Evolutionary conservation across 495 filamentous ascomycete genomes (phyloP).

Genomic region (Massariosphaeria phaeospora): DNA sequence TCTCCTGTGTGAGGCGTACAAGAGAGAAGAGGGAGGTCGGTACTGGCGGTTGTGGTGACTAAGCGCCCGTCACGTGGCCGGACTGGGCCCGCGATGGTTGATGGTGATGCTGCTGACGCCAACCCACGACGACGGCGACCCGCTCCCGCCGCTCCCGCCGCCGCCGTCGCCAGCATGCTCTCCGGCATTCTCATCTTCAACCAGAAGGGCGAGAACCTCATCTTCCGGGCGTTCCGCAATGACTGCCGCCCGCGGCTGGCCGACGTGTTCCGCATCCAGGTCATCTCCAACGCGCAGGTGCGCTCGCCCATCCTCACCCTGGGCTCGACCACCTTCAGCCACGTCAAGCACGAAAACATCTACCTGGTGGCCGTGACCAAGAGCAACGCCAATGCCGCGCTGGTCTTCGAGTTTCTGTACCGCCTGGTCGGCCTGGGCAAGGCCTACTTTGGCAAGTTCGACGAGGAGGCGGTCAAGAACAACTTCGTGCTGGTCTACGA

Average conservation of each 20-base stretch:
- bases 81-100: no score
- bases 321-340: conserved; percentile 96
- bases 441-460: conserved; percentile 97
- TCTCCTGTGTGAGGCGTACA: no score
- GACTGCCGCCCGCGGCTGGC: conserved; percentile 95
- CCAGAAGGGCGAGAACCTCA: conserved; percentile 99
- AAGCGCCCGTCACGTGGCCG: no score
- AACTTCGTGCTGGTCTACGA: conserved; percentile 99
- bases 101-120: no score
- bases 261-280: conserved; percentile 99
- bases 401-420: conserved; percentile 98
- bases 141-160: no score
- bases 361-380: conserved; percentile 97
- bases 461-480: conserved; percentile 99
- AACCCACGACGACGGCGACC: no score
- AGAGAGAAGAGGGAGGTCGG: no score
- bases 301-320: conserved; percentile 96
- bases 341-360: conserved; percentile 99
- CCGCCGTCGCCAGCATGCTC: conserved; percentile 77
- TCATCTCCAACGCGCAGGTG: conserved; percentile 97
- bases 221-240: conserved; percentile 96
- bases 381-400: conserved; percentile 98
- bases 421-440: conserved; percentile 83
- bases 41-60: no score
- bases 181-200: conserved; percentile 98